These are phyloP conservation scores for Talaromyces albobiverticillius DNA, from an alignment of 2,329 filamentous ascomycete genomes.

Conservation along the genomic window DNA sequence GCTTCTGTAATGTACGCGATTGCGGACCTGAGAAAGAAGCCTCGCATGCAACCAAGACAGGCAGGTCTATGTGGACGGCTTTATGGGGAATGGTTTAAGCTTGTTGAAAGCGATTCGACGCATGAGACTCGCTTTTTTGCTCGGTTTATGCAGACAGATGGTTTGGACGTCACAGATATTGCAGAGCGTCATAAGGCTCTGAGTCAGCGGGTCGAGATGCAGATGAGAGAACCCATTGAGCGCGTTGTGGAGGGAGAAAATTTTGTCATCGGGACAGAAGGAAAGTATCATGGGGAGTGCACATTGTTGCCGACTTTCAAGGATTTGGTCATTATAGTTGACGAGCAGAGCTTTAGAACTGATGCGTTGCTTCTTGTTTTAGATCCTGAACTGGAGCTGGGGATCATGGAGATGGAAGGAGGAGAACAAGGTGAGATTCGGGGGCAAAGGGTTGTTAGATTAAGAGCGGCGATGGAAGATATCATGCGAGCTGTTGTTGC, in stretches of 20 bases:
- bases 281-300: background rate
- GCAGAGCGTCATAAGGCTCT: background rate
- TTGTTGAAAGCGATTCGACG: background rate
- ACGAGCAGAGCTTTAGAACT: background rate
- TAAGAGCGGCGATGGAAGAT: background rate
- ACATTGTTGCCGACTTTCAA: constrained; percentile 1
- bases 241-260: background rate
- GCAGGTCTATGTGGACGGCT: background rate
- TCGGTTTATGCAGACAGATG: constrained; percentile 3
- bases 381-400: background rate
- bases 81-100: background rate
- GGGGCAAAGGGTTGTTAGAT: background rate
- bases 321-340: background rate
- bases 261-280: background rate
- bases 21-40: background rate
- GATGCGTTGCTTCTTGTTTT: background rate
- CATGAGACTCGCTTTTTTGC: background rate
- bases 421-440: background rate
- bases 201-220: background rate
- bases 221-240: background rate
- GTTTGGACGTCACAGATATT: background rate
- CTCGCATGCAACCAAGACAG: too few species aligned
- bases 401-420: background rate
- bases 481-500: constrained; percentile 2
- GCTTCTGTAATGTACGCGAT: background rate